phyloP scores from a whole-genome alignment of 192 early-diverging fungal genomes.

The Coemansia sp. region DNA sequence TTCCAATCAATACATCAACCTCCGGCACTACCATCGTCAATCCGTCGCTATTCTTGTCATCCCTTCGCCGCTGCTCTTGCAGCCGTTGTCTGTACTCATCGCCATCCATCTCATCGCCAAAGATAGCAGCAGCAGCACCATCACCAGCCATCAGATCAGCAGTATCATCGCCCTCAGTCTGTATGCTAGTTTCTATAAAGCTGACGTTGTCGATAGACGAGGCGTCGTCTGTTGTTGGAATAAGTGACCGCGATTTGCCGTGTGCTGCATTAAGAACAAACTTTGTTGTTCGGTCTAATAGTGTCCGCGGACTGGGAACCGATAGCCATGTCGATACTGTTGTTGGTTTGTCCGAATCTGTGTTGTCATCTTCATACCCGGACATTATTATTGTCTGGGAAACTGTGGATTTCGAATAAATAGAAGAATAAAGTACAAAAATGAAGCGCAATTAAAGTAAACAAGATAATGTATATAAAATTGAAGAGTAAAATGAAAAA shows the following conservation, averaged over 20 bases:
- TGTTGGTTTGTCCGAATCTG: conserved; percentile 1
- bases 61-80: not conserved
- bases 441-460: not conserved
- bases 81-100: not conserved
- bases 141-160: not conserved
- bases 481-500: not conserved
- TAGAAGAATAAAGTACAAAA: too few relatives aligned
- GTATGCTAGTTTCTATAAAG: conserved; percentile 15
- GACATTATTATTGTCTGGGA: conserved; percentile 14
- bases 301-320: conserved; percentile 23
- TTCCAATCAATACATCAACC: conserved; percentile 32
- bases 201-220: not conserved
- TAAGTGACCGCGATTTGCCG: conserved; percentile 44
- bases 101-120: conserved; percentile 11
- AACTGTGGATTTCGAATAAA: too few relatives aligned
- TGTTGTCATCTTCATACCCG: conserved; percentile 24
- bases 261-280: conserved; percentile 52
- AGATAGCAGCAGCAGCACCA: not conserved
- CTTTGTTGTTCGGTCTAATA: conserved; percentile 45
- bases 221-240: conserved; percentile 36
- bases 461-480: not conserved
- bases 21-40: conserved; percentile 30
- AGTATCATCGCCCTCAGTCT: conserved; percentile 10
- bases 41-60: not conserved
- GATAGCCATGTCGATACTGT: conserved; percentile 19